Conservation (phyloP, 2,329 filamentous ascomycete species). For the Dryadomyces quercus-mongolicae region DNA sequence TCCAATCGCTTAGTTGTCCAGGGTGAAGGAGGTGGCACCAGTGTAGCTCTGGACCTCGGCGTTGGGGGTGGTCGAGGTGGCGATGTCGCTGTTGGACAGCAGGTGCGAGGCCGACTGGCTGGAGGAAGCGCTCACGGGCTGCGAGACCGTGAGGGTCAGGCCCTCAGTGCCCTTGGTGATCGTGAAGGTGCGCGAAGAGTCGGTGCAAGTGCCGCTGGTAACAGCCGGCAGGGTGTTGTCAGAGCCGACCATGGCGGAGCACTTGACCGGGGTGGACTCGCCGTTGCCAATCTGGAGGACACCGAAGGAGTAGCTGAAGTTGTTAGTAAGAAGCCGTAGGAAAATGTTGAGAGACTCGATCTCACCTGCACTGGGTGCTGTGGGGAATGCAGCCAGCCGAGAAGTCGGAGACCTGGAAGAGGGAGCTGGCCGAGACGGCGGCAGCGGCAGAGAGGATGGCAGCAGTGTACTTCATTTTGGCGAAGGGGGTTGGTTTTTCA, state of each 20-base stretch:
- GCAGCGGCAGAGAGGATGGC: conserved; percentile 1
- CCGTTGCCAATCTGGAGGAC: background rate
- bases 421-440: background rate
- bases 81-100: background rate
- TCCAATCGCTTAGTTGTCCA: background rate
- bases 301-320: background rate
- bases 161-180: background rate
- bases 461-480: background rate
- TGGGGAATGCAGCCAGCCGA: background rate
- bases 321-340: background rate
- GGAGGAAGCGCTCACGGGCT: background rate
- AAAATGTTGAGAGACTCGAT: background rate
- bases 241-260: background rate
- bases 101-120: background rate
- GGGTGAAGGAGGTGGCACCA: conserved; percentile 1
- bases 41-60: conserved; percentile 1
- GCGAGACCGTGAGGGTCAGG: background rate
- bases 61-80: background rate
- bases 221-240: background rate
- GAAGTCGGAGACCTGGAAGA: background rate
- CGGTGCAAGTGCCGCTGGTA: background rate
- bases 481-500: background rate
- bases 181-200: background rate
- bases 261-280: background rate
- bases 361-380: background rate